phyloP scores from a whole-genome alignment of 768 basidiomycete genomes.

The Kwoniella dejecticola region DNA sequence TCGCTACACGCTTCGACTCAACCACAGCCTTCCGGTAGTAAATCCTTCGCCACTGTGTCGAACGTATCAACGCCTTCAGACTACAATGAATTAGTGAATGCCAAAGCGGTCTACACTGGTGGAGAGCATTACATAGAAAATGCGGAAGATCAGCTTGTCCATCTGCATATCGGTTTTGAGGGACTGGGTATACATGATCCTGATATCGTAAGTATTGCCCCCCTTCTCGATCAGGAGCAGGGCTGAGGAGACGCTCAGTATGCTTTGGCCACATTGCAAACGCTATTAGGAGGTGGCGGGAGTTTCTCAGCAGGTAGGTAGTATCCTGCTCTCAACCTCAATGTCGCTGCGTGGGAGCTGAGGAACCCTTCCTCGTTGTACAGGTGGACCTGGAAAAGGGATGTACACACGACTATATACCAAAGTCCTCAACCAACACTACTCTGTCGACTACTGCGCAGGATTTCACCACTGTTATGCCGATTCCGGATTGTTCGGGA shows the following conservation, averaged over 20 bases:
- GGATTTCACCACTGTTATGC: slow-evolving; percentile 97
- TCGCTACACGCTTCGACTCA: slow-evolving; percentile 27
- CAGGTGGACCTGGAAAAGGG: slow-evolving; percentile 94
- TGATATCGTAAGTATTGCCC: slow-evolving; percentile 65
- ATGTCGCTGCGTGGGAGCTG: no score
- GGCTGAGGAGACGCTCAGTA: slow-evolving; percentile 58
- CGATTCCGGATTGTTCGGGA: slow-evolving; percentile 88
- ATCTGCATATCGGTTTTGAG: slow-evolving; percentile 90
- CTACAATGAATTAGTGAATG: slow-evolving; percentile 51
- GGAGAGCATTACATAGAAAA: slow-evolving; percentile 63
- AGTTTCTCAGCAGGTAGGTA: slow-evolving; percentile 84
- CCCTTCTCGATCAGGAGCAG: not conserved
- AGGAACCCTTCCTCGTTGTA: not conserved
- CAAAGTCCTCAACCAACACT: slow-evolving; percentile 90
- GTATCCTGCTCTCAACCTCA: no score
- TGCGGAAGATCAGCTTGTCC: slow-evolving; percentile 72
- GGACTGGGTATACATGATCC: slow-evolving; percentile 82
- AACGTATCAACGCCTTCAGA: slow-evolving; percentile 21
- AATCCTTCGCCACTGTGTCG: slow-evolving; percentile 54
- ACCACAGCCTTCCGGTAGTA: slow-evolving; percentile 56
- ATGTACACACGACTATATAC: slow-evolving; percentile 99
- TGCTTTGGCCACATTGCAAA: slow-evolving; percentile 88
- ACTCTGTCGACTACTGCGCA: slow-evolving; percentile 90
- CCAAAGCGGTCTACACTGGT: slow-evolving; percentile 69
- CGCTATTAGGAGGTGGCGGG: slow-evolving; percentile 91